Evolutionary conservation across 768 basidiomycete species (phyloP).

Genomic region (Daedaleopsis nitida): DNA sequence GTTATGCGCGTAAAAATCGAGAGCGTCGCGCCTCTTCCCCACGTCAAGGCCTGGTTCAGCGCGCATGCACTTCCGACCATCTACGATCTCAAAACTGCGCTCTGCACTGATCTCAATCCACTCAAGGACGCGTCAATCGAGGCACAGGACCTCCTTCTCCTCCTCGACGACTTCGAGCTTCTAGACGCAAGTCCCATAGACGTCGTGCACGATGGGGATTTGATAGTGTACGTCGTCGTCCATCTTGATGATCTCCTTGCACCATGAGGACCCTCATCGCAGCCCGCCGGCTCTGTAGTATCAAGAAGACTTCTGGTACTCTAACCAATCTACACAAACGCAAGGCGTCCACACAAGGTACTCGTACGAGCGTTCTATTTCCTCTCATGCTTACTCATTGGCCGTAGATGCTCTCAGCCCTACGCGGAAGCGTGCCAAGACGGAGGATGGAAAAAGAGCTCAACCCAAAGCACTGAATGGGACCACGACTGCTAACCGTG

Average conservation of each 20-base stretch:
- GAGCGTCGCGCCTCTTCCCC: slow-evolving; percentile 26
- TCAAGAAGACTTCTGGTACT: slow-evolving; percentile 15
- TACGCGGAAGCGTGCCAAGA: slow-evolving; percentile 17
- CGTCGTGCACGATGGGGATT: slow-evolving; percentile 32
- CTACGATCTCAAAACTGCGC: slow-evolving; percentile 26
- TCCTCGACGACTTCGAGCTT: slow-evolving; percentile 34
- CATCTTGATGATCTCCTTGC: too few relatives aligned
- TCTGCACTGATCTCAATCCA: slow-evolving; percentile 25
- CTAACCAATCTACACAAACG: slow-evolving; percentile 15
- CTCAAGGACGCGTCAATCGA: slow-evolving; percentile 15
- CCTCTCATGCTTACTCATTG: background rate
- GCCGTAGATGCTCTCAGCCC: background rate
- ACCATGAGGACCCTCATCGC: slow-evolving; percentile 23
- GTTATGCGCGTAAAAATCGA: slow-evolving; percentile 31
- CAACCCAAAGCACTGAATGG: background rate
- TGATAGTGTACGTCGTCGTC: slow-evolving; percentile 28
- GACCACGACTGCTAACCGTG: background rate
- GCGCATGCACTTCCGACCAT: slow-evolving; percentile 24
- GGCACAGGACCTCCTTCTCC: slow-evolving; percentile 22
- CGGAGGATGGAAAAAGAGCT: background rate
- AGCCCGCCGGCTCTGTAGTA: slow-evolving; percentile 14
- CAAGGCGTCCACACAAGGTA: slow-evolving; percentile 17
- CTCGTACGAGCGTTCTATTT: background rate
- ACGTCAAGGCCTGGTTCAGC: slow-evolving; percentile 32
- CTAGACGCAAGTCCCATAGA: slow-evolving; percentile 30